Evolutionary conservation across 2,329 filamentous ascomycete genomes (phyloP), one percentile per base, ranked within the genome.

Genomic region (Sclerotinia spermophila): DNA sequence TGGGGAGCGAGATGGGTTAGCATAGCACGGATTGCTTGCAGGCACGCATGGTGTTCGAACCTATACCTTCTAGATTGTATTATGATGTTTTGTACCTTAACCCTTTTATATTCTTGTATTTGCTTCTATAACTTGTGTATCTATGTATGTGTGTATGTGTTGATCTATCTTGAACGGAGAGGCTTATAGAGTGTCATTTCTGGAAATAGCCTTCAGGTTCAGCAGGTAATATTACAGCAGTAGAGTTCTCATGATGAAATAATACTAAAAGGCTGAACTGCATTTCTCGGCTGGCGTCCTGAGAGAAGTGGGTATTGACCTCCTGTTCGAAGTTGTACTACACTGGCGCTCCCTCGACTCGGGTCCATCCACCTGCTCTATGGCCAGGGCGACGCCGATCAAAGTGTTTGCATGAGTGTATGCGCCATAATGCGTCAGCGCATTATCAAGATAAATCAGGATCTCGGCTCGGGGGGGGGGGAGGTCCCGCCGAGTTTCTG

Each of bases 61-160:
- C 38, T 64, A 69, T 72, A 64, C 61, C 69, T 74, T 75, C 71
- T 75, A 73, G 72, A 73, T 72, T 76, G 74, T 76, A 75, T 74
- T 75, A 76, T 69, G 69, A 27, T 59, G 33, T 56, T 53, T 60
- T 70, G 62, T 70, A 59, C 17, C 48, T 27, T 27, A 53, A 53
- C 13, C n/a, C 48, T 38, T 69, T 51, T 65, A 30, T 40, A 48
- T 56, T 65, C 48, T 38, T 65, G 42, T 65, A 56, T 44, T 65
- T 56, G 38, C 38, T 42, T 69, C 27, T 45, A 55, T 42, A 7
- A 27, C 35, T 27, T n/a, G 3, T 68, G 11, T 13, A 24, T 60
- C 30, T 35, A 27, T 33, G 21, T n/a, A 10, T 24, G 35, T 38
- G 19, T 65, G 24, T 11, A 51, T 40, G 58, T 60, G 3, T 27